phyloP scores from a whole-genome alignment of 108 stramenopile species.

The Nitzschia sp. region DNA sequence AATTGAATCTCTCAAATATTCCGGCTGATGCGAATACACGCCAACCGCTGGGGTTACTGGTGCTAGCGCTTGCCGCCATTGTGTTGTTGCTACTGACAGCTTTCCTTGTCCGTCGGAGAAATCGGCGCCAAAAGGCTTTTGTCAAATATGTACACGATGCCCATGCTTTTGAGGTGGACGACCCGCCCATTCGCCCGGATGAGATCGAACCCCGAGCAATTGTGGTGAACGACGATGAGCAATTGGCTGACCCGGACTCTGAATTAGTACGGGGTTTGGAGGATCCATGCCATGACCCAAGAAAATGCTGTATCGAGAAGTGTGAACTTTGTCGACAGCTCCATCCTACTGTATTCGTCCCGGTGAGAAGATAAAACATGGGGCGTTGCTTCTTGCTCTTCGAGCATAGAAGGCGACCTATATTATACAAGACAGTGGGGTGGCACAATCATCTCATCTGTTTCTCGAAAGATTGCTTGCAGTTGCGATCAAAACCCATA shows the following conservation, averaged over 20 bases:
- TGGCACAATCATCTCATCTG: too few species aligned
- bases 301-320: not conserved
- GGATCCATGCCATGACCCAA: not conserved
- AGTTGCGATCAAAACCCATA: too few species aligned
- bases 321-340: not conserved
- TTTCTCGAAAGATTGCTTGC: too few species aligned
- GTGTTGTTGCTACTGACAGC: slow-evolving; percentile 3
- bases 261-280: not conserved
- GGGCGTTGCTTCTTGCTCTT: too few species aligned
- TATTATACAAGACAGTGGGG: too few species aligned
- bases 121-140: not conserved
- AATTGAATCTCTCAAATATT: not conserved
- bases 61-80: not conserved
- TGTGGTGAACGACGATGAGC: slow-evolving; percentile 4
- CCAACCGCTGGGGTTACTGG: not conserved
- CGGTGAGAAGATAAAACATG: not conserved
- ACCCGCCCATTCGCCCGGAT: not conserved
- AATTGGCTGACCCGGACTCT: not conserved
- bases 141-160: not conserved
- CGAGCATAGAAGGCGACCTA: too few species aligned
- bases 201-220: not conserved
- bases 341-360: not conserved
- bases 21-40: not conserved
- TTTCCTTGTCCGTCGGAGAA: not conserved
- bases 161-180: not conserved